These are phyloP conservation scores for Panellus pusillus DNA, from an alignment of 768 basidiomycete species.

Conservation along the genomic window DNA sequence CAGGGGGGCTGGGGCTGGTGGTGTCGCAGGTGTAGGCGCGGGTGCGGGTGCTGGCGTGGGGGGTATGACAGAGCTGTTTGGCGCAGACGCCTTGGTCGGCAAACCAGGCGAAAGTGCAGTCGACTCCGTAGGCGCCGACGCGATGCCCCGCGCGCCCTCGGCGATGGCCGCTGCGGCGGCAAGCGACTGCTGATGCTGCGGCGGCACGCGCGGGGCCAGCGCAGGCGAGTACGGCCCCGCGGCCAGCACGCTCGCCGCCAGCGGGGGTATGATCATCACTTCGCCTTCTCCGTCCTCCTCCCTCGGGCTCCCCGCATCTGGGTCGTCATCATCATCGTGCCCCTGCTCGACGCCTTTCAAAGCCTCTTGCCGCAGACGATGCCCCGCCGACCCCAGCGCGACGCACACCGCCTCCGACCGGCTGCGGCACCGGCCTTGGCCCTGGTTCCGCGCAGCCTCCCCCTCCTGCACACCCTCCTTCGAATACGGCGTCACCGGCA, in stretches of 20 bases:
- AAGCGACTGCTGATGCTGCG: neutral
- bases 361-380: no score
- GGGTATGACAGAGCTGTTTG: neutral
- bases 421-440: constrained; percentile 5
- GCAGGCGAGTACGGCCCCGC: constrained; percentile 20
- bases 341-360: neutral
- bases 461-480: neutral
- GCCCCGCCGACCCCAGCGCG: constrained; percentile 14
- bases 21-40: neutral
- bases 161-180: neutral
- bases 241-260: constrained; percentile 14
- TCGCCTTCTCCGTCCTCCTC: neutral
- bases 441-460: neutral
- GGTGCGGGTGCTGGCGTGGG: neutral
- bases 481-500: neutral
- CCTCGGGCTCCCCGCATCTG: neutral
- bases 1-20: neutral
- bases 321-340: neutral
- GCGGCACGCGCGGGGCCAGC: neutral
- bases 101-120: no score
- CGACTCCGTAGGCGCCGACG: neutral
- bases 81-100: neutral
- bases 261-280: constrained; percentile 11
- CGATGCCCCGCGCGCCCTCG: neutral
- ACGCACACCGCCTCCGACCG: constrained; percentile 20